Evolutionary conservation across 192 early-diverging fungal species (phyloP).

Genomic region (Backusella psychrophila): DNA sequence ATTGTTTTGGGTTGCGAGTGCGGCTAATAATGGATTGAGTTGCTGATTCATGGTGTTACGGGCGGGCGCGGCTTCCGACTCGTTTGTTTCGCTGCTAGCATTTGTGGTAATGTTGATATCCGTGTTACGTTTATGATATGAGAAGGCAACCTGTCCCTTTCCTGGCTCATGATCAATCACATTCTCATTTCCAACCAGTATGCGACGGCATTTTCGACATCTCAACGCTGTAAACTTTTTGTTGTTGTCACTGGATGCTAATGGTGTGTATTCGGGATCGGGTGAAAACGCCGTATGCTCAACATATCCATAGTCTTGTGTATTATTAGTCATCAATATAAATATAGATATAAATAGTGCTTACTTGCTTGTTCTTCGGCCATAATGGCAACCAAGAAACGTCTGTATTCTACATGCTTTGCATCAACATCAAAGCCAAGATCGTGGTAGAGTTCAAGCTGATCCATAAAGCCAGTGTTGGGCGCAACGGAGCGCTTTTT

Average conservation of each 20-base stretch:
- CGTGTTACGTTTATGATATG: slow-evolving; percentile 67
- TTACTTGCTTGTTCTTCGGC: slow-evolving; percentile 55
- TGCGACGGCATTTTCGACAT: slow-evolving; percentile 65
- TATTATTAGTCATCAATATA: too few relatives aligned
- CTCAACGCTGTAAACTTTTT: slow-evolving; percentile 29
- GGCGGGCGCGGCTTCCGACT: not conserved
- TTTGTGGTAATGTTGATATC: slow-evolving; percentile 39
- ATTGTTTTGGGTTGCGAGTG: slow-evolving; percentile 26
- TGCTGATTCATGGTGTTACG: not conserved
- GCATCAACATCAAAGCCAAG: slow-evolving; percentile 57
- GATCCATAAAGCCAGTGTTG: slow-evolving; percentile 63
- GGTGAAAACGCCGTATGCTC: slow-evolving; percentile 49
- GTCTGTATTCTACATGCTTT: slow-evolving; percentile 56
- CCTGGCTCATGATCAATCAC: slow-evolving; percentile 70
- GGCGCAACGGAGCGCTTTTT: slow-evolving; percentile 37
- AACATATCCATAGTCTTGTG: slow-evolving; percentile 47
- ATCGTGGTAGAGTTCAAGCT: slow-evolving; percentile 59
- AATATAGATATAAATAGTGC: not conserved
- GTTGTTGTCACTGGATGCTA: not conserved
- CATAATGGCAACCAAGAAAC: slow-evolving; percentile 60
- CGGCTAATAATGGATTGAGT: slow-evolving; percentile 31
- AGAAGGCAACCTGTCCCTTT: slow-evolving; percentile 68
- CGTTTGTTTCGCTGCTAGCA: not conserved
- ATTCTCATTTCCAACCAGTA: slow-evolving; percentile 58
- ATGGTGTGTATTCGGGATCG: slow-evolving; percentile 42